Percentiles rank a stretch among this genome's conserved stretches.
These are phyloP conservation scores for Striga asiatica DNA, from an alignment of 257 asterid genomes.

Conservation along the genomic window DNA sequence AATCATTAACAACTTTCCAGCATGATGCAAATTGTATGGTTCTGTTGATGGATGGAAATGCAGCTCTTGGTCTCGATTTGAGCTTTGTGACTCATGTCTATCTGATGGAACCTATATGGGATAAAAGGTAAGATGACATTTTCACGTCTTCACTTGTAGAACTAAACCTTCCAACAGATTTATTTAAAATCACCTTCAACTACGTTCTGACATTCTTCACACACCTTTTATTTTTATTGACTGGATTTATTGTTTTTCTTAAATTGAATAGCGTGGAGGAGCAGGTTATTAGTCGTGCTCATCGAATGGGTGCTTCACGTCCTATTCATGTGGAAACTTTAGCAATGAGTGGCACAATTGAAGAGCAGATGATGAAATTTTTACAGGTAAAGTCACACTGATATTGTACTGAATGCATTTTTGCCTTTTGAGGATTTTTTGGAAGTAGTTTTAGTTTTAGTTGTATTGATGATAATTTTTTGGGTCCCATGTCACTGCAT, in stretches of 20 bases:
- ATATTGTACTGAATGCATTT: too few species aligned
- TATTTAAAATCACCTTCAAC: neutral
- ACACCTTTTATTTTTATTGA: slow-evolving; percentile 7
- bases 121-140: slow-evolving; percentile 56
- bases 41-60: slow-evolving; percentile 98
- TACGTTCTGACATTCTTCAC: too few species aligned
- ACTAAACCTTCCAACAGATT: neutral
- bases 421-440: slow-evolving; percentile 1
- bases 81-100: slow-evolving; percentile 91
- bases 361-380: slow-evolving; percentile 88
- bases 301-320: slow-evolving; percentile 94
- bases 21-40: slow-evolving; percentile 84
- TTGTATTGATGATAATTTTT: neutral
- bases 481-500: neutral
- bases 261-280: slow-evolving; percentile 81
- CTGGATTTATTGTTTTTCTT: slow-evolving; percentile 19
- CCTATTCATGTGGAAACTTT: slow-evolving; percentile 87
- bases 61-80: slow-evolving; percentile 96
- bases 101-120: slow-evolving; percentile 99
- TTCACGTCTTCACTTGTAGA: neutral
- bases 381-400: slow-evolving; percentile 47
- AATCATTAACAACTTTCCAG: slow-evolving; percentile 73
- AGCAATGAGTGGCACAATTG: slow-evolving; percentile 91
- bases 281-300: slow-evolving; percentile 99
- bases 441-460: neutral